Evolutionary conservation across 768 basidiomycete genomes (phyloP).

Genomic region (Cystofilobasidium bisporidii): DNA sequence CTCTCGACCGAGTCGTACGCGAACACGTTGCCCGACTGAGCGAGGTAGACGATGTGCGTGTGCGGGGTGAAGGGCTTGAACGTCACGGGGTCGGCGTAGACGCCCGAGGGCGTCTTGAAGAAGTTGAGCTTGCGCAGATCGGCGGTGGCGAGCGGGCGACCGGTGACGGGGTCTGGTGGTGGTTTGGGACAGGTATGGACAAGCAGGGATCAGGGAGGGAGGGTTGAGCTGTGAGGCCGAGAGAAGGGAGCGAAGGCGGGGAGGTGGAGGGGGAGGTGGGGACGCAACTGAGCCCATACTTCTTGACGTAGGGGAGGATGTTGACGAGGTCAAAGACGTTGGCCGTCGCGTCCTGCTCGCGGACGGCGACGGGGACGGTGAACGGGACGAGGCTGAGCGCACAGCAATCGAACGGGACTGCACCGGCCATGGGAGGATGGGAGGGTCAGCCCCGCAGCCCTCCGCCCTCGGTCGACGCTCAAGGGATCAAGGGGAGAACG

Average conservation of each 20-base stretch:
- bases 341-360: conserved; percentile 70
- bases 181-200: too few species aligned
- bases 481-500: background rate
- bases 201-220: background rate
- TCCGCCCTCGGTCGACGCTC: conserved; percentile 34
- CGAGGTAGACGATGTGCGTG: conserved; percentile 85
- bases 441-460: background rate
- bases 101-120: conserved; percentile 34
- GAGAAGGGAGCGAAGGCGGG: too few species aligned
- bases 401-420: conserved; percentile 57
- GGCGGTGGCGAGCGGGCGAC: conserved; percentile 40
- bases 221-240: too few species aligned
- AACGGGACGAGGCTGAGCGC: conserved; percentile 85
- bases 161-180: conserved; percentile 44
- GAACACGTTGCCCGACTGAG: conserved; percentile 85
- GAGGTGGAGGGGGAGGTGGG: background rate
- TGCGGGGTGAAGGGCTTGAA: conserved; percentile 97
- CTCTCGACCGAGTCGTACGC: conserved; percentile 58
- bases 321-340: conserved; percentile 52
- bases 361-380: conserved; percentile 73
- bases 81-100: conserved; percentile 66
- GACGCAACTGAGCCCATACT: conserved; percentile 40
- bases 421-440: background rate
- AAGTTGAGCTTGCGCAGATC: conserved; percentile 45
- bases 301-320: conserved; percentile 86